A percentile compares a stretch with the other conserved stretches of the same genome.
These are phyloP conservation scores for Penicillium sp. DNA, from an alignment of 2,329 filamentous ascomycete genomes.

Conservation along the genomic window DNA sequence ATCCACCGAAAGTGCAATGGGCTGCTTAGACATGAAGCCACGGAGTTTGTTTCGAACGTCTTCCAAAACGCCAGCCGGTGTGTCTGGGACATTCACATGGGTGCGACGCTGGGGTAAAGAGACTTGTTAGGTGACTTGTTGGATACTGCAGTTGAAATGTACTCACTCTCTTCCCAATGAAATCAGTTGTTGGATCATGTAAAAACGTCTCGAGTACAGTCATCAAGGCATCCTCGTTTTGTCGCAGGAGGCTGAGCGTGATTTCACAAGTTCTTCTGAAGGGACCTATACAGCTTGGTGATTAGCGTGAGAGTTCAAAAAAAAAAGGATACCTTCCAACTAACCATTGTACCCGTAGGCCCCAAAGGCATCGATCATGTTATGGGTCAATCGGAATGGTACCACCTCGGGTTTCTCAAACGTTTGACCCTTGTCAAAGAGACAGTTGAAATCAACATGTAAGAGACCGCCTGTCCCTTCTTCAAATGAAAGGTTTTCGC, in stretches of 20 bases:
- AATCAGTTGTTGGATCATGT: slow-evolving; percentile 92
- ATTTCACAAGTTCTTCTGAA: slow-evolving; percentile 90
- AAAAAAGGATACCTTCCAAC: slow-evolving; percentile 1
- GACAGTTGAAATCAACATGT: slow-evolving; percentile 98
- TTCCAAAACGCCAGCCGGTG: slow-evolving; percentile 78
- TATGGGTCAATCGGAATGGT: slow-evolving; percentile 94
- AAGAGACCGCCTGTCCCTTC: slow-evolving; percentile 91
- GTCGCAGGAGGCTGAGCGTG: slow-evolving; percentile 76
- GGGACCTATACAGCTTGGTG: slow-evolving; percentile 52
- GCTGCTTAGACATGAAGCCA: slow-evolving; percentile 80
- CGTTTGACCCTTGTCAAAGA: slow-evolving; percentile 96
- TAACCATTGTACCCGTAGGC: slow-evolving; percentile 81
- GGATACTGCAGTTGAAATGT: background rate
- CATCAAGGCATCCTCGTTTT: slow-evolving; percentile 95
- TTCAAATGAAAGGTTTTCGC: slow-evolving; percentile 94
- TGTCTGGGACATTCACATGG: slow-evolving; percentile 58
- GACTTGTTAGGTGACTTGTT: background rate
- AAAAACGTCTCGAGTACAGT: slow-evolving; percentile 96
- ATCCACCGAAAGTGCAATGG: slow-evolving; percentile 88
- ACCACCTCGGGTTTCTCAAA: slow-evolving; percentile 94
- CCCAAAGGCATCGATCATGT: slow-evolving; percentile 97
- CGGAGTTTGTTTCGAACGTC: slow-evolving; percentile 83
- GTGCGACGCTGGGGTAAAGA: slow-evolving; percentile 47
- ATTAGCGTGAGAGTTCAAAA: slow-evolving; percentile 3
- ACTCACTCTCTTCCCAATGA: slow-evolving; percentile 68